These are phyloP conservation scores for Ceraceosorus guamensis DNA, from an alignment of 1,284 basidiomycete species.

Conservation along the genomic window DNA sequence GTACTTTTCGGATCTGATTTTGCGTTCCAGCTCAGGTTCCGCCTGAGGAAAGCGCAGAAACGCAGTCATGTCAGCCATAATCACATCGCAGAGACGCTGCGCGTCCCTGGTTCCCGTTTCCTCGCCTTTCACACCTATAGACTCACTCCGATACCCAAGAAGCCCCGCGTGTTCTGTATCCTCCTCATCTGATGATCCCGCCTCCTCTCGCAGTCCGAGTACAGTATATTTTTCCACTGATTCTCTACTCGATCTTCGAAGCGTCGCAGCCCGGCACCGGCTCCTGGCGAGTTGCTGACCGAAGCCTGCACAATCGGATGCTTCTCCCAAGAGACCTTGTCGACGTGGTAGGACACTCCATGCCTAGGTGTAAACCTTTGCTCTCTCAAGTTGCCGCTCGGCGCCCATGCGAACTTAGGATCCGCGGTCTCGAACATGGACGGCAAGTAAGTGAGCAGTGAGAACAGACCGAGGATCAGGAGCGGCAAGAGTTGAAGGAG, in stretches of 20 bases:
- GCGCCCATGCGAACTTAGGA: constrained; percentile 69
- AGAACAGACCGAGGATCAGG: constrained; percentile 51
- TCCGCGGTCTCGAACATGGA: constrained; percentile 64
- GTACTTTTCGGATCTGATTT: constrained; percentile 34
- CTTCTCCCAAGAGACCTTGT: constrained; percentile 65
- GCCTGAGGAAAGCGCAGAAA: constrained; percentile 10
- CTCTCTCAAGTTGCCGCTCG: constrained; percentile 37
- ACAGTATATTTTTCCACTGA: constrained; percentile 26
- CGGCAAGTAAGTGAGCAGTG: constrained; percentile 75
- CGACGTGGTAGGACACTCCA: constrained; percentile 77
- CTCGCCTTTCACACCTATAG: neutral
- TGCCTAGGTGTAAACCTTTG: constrained; percentile 57
- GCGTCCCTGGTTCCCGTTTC: neutral
- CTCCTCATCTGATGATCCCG: constrained; percentile 30
- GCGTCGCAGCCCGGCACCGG: constrained; percentile 12
- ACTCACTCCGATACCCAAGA: constrained; percentile 33
- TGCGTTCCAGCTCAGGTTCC: constrained; percentile 28
- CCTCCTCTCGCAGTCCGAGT: constrained; percentile 21
- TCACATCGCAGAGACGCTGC: neutral
- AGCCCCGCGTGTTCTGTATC: constrained; percentile 20
- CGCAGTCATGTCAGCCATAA: no score
- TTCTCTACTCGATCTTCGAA: constrained; percentile 38
- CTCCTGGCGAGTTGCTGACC: constrained; percentile 12
- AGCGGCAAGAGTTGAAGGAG: constrained; percentile 80
- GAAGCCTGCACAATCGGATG: constrained; percentile 57